Evolutionary conservation across 1,284 basidiomycete genomes (phyloP), one percentile per base, ranked within the genome.

Genomic region (Cutaneotrichosporon sp.): DNA sequence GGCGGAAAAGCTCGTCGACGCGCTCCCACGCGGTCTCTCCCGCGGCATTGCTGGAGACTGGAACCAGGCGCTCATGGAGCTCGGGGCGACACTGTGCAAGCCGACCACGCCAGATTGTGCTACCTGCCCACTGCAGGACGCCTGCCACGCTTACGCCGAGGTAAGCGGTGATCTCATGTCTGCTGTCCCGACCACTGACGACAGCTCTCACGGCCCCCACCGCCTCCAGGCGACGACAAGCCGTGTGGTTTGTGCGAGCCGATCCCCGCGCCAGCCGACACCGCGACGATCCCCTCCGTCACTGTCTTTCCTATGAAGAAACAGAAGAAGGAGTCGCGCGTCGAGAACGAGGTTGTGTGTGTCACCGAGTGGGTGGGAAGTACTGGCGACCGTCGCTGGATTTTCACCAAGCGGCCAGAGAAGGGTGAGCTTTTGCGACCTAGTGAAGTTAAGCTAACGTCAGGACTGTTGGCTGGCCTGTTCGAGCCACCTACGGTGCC

Each of bases 71-170:
- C 58, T 76, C 53, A 76, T 76, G 74, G 74, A 76, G 49, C 81
- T 96, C 4, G 91, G 91, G 39, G 88, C 88, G 65, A 93, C 90
- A 2, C 81, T 96, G 2, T 97, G 92, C 76, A 90, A 86, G 70
- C 86, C 88, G 26, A 83, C 83, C 52, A 81, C 85, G 49, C 90
- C 92, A 4, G 74, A 77, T 8, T 97, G 92, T 62, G 71, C 62
- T 9, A 68, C 74, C 14, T 97, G 92, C 73, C 88, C 90, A 8
- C 58, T 96, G 30, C 79, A 72, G 45, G 56, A 72, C 15, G 81
- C 81, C 73, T 97, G 92, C 66, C 74, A 77, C 23, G 90, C 86
- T 1, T 84, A 84, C 38, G 57, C 64, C 0, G 78, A 80, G 67
- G 76, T 77, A 18, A 50, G 33, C 23, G 41, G 15, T 14, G 8